These are phyloP conservation scores for Fraxinus dipetala DNA, from an alignment of 305 asterid species.

Conservation along the genomic window DNA sequence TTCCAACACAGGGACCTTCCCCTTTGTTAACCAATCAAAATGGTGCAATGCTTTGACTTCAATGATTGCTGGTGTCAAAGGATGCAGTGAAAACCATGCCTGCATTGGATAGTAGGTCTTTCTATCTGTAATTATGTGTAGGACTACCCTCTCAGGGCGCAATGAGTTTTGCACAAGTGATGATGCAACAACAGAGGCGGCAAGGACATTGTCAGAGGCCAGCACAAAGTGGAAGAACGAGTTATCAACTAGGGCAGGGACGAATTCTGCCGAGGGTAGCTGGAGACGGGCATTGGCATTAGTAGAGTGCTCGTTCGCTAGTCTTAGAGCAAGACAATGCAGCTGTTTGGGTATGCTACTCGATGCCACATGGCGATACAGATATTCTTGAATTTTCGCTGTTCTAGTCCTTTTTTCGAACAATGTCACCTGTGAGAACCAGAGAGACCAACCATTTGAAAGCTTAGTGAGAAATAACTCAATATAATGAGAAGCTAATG, in stretches of 20 bases:
- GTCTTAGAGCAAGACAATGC: conserved; percentile 71
- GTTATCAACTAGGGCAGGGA: conserved; percentile 80
- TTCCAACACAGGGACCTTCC: conserved; percentile 86
- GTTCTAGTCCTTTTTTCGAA: conserved; percentile 80
- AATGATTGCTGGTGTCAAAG: conserved; percentile 64
- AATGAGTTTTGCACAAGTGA: conserved; percentile 67
- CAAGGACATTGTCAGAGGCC: conserved; percentile 87
- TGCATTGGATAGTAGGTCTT: conserved; percentile 94
- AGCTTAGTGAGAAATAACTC: not conserved
- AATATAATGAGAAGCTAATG: not conserved
- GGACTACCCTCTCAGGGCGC: conserved; percentile 62
- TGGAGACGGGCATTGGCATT: conserved; percentile 83
- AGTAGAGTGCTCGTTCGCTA: conserved; percentile 81
- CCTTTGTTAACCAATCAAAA: conserved; percentile 91
- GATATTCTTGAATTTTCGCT: conserved; percentile 88
- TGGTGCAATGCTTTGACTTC: conserved; percentile 92
- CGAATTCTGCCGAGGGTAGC: conserved; percentile 74
- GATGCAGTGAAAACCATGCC: conserved; percentile 94
- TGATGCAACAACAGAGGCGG: conserved; percentile 86
- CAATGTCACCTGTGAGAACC: conserved; percentile 50
- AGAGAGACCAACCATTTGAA: conserved; percentile 7
- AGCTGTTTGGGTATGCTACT: conserved; percentile 95
- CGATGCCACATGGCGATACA: conserved; percentile 97
- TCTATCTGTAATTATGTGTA: conserved; percentile 82
- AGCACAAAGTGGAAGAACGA: conserved; percentile 76